Conservation (phyloP, 805 yeast species). For the Cyberlindnera saturnus region DNA sequence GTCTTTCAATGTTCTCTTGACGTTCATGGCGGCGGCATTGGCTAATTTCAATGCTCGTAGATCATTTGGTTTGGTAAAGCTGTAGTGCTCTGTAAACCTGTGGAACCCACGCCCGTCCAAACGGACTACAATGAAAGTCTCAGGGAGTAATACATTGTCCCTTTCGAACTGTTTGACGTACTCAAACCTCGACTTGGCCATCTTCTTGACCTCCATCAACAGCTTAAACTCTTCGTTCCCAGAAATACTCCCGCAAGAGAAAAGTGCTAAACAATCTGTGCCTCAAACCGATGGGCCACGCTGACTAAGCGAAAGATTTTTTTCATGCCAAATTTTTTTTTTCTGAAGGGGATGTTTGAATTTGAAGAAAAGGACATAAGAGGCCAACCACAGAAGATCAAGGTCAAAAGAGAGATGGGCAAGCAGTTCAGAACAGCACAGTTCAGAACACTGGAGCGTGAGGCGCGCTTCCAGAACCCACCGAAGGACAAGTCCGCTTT, state of each 20-base stretch:
- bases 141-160: slow-evolving; percentile 67
- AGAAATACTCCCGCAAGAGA: not conserved
- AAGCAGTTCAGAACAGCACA: slow-evolving; percentile 33
- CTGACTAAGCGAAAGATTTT: too few relatives aligned
- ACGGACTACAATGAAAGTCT: slow-evolving; percentile 75
- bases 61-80: slow-evolving; percentile 88
- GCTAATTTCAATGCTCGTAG: slow-evolving; percentile 65
- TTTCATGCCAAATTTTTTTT: too few relatives aligned
- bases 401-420: slow-evolving; percentile 12
- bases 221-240: too few relatives aligned
- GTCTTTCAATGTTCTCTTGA: slow-evolving; percentile 64
- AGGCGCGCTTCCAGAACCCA: slow-evolving; percentile 77
- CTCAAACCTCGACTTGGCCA: slow-evolving; percentile 86
- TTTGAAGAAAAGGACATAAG: not conserved
- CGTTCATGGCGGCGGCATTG: slow-evolving; percentile 70
- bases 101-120: slow-evolving; percentile 96
- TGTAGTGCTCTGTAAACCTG: slow-evolving; percentile 65
- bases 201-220: slow-evolving; percentile 17
- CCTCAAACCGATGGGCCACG: not conserved
- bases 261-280: not conserved
- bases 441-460: slow-evolving; percentile 77
- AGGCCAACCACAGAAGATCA: not conserved
- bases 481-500: slow-evolving; percentile 80
- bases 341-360: not conserved
- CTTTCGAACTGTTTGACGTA: slow-evolving; percentile 80